These are phyloP conservation scores for Elaphomyces granulatus DNA, from an alignment of 495 filamentous ascomycete genomes.

Conservation along the genomic window DNA sequence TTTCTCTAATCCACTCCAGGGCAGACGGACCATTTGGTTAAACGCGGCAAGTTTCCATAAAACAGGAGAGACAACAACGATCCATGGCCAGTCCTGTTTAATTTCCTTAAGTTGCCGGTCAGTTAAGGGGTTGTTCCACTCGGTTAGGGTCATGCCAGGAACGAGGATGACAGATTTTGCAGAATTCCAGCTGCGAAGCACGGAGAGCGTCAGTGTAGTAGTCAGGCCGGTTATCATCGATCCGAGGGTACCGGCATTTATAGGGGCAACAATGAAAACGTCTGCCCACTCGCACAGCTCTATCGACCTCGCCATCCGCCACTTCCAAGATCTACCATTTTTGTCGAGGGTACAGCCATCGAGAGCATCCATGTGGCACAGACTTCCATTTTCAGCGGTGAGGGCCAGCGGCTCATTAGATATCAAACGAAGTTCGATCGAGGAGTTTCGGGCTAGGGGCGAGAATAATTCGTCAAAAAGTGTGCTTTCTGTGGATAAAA, in stretches of 20 bases:
- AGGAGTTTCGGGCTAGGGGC: conserved; percentile 24
- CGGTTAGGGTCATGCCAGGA: conserved; percentile 64
- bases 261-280: conserved; percentile 65
- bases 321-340: conserved; percentile 31
- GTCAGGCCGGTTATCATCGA: conserved; percentile 72
- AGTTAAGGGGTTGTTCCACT: conserved; percentile 80
- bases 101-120: conserved; percentile 71
- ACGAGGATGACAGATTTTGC: conserved; percentile 69
- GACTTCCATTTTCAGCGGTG: conserved; percentile 31
- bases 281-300: conserved; percentile 80
- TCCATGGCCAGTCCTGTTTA: conserved; percentile 67
- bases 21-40: conserved; percentile 32
- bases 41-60: conserved; percentile 54
- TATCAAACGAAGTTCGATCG: conserved; percentile 32
- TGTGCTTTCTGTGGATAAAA: conserved; percentile 31
- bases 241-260: conserved; percentile 65
- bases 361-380: conserved; percentile 35
- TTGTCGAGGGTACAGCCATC: conserved; percentile 34
- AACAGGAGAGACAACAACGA: conserved; percentile 53
- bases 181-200: conserved; percentile 69
- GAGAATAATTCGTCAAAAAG: conserved; percentile 31
- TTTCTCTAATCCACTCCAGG: conserved; percentile 54
- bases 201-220: conserved; percentile 55
- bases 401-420: conserved; percentile 33
- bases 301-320: conserved; percentile 42